These are phyloP conservation scores for Bipolaris cookei DNA, from an alignment of 2,329 filamentous ascomycete genomes.

Conservation along the genomic window DNA sequence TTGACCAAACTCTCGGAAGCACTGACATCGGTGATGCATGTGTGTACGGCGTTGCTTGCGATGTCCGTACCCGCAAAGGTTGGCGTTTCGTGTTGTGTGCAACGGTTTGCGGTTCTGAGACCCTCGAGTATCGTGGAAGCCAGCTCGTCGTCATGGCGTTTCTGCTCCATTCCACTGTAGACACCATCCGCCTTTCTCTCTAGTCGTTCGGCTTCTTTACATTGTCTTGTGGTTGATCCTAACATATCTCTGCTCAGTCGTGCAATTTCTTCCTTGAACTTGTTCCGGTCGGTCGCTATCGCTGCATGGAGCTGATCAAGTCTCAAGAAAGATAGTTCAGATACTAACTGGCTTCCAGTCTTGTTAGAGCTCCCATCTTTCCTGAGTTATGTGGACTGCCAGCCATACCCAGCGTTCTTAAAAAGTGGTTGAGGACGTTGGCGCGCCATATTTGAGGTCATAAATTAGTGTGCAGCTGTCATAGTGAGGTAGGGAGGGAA, in stretches of 20 bases:
- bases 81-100: background rate
- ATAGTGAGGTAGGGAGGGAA: conserved; percentile 1
- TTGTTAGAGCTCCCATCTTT: conserved; percentile 14
- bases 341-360: conserved; percentile 38
- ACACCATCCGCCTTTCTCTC: background rate
- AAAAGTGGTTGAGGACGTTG: conserved; percentile 11
- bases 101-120: conserved; percentile 22
- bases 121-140: conserved; percentile 24
- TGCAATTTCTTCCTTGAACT: conserved; percentile 26
- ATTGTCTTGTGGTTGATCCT: conserved; percentile 5
- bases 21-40: conserved; percentile 16
- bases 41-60: conserved; percentile 23
- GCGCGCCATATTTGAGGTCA: conserved; percentile 23
- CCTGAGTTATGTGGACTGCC: conserved; percentile 4
- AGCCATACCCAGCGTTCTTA: background rate
- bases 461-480: background rate
- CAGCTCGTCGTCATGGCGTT: conserved; percentile 31
- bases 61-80: conserved; percentile 25
- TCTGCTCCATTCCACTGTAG: conserved; percentile 25
- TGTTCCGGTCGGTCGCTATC: conserved; percentile 24
- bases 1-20: conserved; percentile 27
- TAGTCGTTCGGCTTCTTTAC: background rate
- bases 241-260: conserved; percentile 30
- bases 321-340: conserved; percentile 1
- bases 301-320: conserved; percentile 29